Evolutionary conservation across 345 rosid genomes (phyloP).

Genomic region (Xanthoceras sorbifolium): DNA sequence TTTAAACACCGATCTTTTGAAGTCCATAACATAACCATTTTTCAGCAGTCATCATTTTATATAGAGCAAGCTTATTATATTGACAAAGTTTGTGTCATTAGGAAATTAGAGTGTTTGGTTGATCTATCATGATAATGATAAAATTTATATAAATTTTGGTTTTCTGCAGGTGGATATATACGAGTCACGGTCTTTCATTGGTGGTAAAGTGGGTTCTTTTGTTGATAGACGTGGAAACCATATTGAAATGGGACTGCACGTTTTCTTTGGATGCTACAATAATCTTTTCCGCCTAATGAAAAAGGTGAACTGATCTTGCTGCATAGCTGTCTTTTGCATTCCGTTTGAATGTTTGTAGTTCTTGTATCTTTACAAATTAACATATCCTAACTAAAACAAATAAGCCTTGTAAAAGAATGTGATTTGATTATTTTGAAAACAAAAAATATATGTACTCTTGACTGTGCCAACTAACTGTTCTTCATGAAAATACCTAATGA

Average conservation of each 20-base stretch:
- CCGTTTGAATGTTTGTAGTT: not conserved
- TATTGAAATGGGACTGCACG: constrained; percentile 97
- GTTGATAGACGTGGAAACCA: constrained; percentile 92
- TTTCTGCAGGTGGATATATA: constrained; percentile 85
- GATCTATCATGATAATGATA: not conserved
- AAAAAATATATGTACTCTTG: not conserved
- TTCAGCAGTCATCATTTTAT: not conserved
- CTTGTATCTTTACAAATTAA: not conserved
- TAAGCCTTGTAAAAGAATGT: not conserved
- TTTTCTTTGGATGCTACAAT: constrained; percentile 97
- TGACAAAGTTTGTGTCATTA: not conserved
- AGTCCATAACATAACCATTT: constrained; percentile 5
- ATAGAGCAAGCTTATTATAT: not conserved
- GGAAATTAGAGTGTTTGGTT: not conserved
- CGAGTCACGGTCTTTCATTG: constrained; percentile 86
- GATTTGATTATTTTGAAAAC: not conserved
- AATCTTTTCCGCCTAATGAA: constrained; percentile 96
- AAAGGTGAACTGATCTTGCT: constrained; percentile 56
- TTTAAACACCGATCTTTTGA: not conserved
- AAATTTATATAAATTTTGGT: constrained; percentile 3
- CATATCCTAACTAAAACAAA: not conserved
- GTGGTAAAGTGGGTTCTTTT: constrained; percentile 99
- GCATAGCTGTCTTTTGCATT: constrained; percentile 1
- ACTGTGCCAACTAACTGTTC: not conserved
- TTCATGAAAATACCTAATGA: not conserved